These are phyloP conservation scores for Trichoderma asperellum DNA, from an alignment of 2,329 filamentous ascomycete genomes.

Conservation along the genomic window DNA sequence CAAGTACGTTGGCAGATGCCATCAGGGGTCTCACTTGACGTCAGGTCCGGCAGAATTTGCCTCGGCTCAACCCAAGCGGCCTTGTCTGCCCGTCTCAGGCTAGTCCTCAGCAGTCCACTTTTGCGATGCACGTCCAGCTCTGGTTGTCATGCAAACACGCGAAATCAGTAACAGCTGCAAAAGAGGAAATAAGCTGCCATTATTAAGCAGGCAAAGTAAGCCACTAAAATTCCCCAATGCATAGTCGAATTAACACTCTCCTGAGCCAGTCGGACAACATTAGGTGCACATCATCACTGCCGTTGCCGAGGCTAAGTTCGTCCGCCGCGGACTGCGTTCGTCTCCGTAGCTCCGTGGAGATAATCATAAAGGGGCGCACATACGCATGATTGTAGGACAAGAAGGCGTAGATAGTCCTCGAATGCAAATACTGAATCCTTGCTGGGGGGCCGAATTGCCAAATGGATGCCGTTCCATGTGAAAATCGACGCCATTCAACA, in stretches of 20 bases:
- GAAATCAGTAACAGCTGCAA: background rate
- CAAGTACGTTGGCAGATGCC: background rate
- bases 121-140: background rate
- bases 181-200: background rate
- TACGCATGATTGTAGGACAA: background rate
- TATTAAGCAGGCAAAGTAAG: background rate
- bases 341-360: background rate
- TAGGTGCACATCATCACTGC: background rate
- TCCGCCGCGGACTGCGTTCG: background rate
- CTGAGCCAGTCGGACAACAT: background rate
- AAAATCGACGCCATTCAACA: background rate
- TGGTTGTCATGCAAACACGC: background rate
- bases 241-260: background rate
- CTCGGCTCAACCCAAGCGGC: constrained; percentile 17
- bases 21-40: constrained; percentile 25
- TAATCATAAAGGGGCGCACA: background rate
- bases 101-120: background rate
- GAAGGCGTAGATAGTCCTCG: background rate
- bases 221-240: background rate
- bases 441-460: background rate
- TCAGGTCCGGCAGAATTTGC: constrained; percentile 4
- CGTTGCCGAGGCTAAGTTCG: constrained; percentile 15
- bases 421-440: background rate
- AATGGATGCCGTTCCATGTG: background rate
- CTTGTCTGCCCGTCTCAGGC: background rate